Base-by-base conservation (phyloP, 2,329 filamentous ascomycete species). In the Beauveria scarabaeidicola region DNA sequence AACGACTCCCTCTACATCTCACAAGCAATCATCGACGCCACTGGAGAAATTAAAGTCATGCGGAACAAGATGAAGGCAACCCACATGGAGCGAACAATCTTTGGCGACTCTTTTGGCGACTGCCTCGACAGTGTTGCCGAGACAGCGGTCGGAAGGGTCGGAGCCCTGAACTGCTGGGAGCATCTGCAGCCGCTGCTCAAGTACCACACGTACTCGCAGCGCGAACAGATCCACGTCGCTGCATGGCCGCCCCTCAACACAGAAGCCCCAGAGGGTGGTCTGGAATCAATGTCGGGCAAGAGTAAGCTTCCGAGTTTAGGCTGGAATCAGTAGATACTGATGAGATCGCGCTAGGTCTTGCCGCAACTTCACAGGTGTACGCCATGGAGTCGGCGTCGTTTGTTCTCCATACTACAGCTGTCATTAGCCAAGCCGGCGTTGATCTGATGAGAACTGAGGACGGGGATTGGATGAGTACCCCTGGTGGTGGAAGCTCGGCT, bases 61-160 rank as follows among this genome's bases (percentile, higher is more conserved):
- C 77, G 81, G n/a, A 76, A 81, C 62, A 84, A 84, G 71, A 79
- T 83, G 63, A 79, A 78, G 66, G 76, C 80, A 2, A 83, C 81
- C 2, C 80, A 83, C 63, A 78, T 83, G 38, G 81, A 83, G 69
- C 74, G 78, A 27, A 76, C 81, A 7, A 73, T 82, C 23, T 84
- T 81, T 63, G 81, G 81, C 2, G 81, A 84, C 55, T 80, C 77
- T 13, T 74, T 76, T 0, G 81, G 80, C 3, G 77, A 82, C 62
- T 77, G 79, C 25, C 75, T 79, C 46, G 67, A 75, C 52, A 78
- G 75, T 3, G 80, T 81, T 1, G 72, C 76, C 32, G 71, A 78
- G 59, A 78, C 76, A 1, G 74, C 75, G 32, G 76, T 81, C 51
- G 79, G 80, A 11, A 73, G 76, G 1, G 68, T 83, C 32, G 81